A percentile compares a stretch with the other conserved stretches of the same genome.
phyloP scores from a whole-genome alignment of 164 flowering plant genomes.

The Vitis vinifera region DNA sequence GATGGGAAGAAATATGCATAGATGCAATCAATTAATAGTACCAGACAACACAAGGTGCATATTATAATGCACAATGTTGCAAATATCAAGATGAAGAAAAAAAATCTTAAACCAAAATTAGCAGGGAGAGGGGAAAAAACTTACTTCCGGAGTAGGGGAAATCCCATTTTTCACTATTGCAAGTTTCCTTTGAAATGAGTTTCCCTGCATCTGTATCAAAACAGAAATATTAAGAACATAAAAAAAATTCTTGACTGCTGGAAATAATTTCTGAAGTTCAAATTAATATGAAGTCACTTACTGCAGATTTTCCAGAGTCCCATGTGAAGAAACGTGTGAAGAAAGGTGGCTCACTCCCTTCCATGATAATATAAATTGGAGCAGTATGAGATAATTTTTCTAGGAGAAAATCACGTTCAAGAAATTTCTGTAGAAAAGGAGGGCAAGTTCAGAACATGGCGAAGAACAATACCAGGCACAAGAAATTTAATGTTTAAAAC shows the following conservation, averaged over 20 bases:
- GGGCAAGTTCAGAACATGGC: background rate
- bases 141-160: slow-evolving; percentile 69
- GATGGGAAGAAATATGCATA: no score
- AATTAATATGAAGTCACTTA: slow-evolving; percentile 36
- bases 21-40: no score
- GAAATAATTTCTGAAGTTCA: no score
- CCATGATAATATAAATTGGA: slow-evolving; percentile 73
- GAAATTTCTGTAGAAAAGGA: slow-evolving; percentile 66
- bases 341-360: slow-evolving; percentile 89
- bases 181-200: slow-evolving; percentile 91
- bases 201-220: slow-evolving; percentile 88
- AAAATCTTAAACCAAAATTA: background rate
- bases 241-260: background rate
- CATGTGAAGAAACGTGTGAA: slow-evolving; percentile 93
- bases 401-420: slow-evolving; percentile 79
- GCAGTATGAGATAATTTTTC: slow-evolving; percentile 78
- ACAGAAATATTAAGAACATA: slow-evolving; percentile 3
- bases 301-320: slow-evolving; percentile 89
- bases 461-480: background rate
- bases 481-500: background rate
- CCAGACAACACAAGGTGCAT: no score
- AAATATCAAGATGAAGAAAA: no score
- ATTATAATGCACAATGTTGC: no score
- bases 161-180: slow-evolving; percentile 74
- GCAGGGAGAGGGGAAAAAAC: slow-evolving; percentile 8